phyloP scores from a whole-genome alignment of 306 rosid species.

The Gynostemma pentaphyllum region DNA sequence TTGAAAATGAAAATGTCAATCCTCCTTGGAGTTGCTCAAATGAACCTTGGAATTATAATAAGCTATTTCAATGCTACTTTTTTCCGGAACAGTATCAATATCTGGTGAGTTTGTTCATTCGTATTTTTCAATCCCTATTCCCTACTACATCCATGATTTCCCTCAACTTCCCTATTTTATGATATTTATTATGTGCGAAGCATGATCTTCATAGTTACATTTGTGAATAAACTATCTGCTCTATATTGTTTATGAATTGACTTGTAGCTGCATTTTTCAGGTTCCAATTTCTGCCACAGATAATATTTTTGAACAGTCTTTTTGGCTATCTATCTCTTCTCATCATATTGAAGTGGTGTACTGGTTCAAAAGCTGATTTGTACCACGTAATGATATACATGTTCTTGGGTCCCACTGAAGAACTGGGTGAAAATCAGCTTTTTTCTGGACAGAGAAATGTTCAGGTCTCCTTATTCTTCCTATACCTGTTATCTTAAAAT shows the following conservation, averaged over 20 bases:
- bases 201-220: not conserved
- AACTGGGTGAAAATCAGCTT: slow-evolving; percentile 90
- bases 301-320: slow-evolving; percentile 81
- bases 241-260: not conserved
- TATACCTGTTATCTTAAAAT: not conserved
- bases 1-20: slow-evolving; percentile 98
- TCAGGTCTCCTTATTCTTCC: slow-evolving; percentile 40
- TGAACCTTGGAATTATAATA: slow-evolving; percentile 89
- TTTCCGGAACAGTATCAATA: slow-evolving; percentile 50
- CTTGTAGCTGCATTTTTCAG: slow-evolving; percentile 35
- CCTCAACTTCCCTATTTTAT: not conserved
- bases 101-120: slow-evolving; percentile 49
- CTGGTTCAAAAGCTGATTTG: slow-evolving; percentile 88
- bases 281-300: slow-evolving; percentile 87
- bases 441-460: slow-evolving; percentile 71
- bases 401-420: slow-evolving; percentile 90
- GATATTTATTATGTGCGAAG: not conserved
- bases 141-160: not conserved
- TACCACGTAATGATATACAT: slow-evolving; percentile 95
- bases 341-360: slow-evolving; percentile 81
- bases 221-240: not conserved
- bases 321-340: slow-evolving; percentile 86
- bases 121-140: not conserved
- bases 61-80: slow-evolving; percentile 79
- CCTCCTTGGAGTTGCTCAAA: slow-evolving; percentile 88